Conservation (phyloP, 108 stramenopile genomes). For the Skeletonema potamos region DNA sequence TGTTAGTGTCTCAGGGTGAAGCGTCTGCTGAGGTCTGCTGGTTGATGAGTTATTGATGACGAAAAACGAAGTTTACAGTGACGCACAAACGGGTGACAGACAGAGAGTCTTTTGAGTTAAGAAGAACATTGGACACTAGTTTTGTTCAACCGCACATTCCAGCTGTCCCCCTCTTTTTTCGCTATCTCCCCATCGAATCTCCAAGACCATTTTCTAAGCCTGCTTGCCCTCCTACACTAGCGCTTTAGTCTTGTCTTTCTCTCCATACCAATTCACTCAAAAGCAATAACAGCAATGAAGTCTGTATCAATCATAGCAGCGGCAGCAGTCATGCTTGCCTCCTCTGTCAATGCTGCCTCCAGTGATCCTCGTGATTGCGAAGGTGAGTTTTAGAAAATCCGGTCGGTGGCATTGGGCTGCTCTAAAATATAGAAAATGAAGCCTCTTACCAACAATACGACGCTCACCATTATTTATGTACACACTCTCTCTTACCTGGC, state of each 20-base stretch:
- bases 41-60: too few species aligned
- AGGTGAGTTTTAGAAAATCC: conserved; percentile 14
- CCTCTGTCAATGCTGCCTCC: conserved; percentile 24
- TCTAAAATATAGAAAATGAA: too few species aligned
- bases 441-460: too few species aligned
- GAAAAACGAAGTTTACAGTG: not conserved
- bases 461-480: not conserved
- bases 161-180: not conserved
- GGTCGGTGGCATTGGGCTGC: not conserved
- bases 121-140: not conserved
- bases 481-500: not conserved
- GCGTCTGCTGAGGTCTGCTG: too few species aligned
- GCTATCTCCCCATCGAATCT: not conserved
- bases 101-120: too few species aligned
- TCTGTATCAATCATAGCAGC: conserved; percentile 18
- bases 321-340: conserved; percentile 20
- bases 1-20: too few species aligned
- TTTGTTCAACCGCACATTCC: not conserved
- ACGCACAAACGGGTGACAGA: not conserved
- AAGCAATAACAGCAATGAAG: conserved; percentile 10
- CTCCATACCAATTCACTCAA: not conserved
- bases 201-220: not conserved
- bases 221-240: not conserved
- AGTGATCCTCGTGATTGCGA: conserved; percentile 48
- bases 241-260: not conserved